Evolutionary conservation across 768 basidiomycete species (phyloP).

Genomic region (Chalciporus chontae): DNA sequence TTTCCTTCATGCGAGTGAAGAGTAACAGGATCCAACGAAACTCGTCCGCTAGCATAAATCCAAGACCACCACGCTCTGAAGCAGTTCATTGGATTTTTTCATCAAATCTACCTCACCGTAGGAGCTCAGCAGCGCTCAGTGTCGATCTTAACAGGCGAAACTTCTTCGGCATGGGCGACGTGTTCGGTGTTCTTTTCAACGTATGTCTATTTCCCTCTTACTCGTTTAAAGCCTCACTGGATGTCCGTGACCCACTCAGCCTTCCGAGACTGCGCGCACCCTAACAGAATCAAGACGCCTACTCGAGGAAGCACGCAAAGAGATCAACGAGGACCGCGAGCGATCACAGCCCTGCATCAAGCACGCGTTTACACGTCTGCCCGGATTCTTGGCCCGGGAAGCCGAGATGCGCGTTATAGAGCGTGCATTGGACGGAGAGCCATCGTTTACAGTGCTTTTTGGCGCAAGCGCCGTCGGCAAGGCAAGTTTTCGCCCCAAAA

Average conservation of each 20-base stretch:
- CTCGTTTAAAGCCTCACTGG: conserved; percentile 6
- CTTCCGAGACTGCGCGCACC: conserved; percentile 73
- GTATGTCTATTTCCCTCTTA: conserved; percentile 38
- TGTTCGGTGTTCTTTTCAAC: conserved; percentile 70
- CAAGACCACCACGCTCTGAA: conserved; percentile 31
- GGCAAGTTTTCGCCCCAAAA: conserved; percentile 34
- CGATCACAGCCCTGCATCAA: conserved; percentile 62
- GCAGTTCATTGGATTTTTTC: conserved; percentile 74
- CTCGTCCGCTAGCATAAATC: conserved; percentile 19
- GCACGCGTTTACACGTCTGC: conserved; percentile 76
- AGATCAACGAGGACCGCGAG: conserved; percentile 67
- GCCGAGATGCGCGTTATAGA: conserved; percentile 65
- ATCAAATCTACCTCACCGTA: conserved; percentile 62
- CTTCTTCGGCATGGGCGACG: conserved; percentile 78
- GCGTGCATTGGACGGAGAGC: conserved; percentile 60
- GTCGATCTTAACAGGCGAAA: conserved; percentile 62
- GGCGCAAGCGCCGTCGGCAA: conserved; percentile 83
- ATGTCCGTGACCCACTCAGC: conserved; percentile 40
- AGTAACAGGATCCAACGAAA: conserved; percentile 24
- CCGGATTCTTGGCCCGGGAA: conserved; percentile 68
- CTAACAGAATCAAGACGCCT: conserved; percentile 74
- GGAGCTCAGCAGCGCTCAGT: conserved; percentile 57
- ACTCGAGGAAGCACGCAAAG: conserved; percentile 73
- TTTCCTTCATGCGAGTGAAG: conserved; percentile 25
- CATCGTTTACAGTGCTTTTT: conserved; percentile 76